Base-by-base conservation (phyloP, 257 asterid genomes). In the Plectranthus barbatus region DNA sequence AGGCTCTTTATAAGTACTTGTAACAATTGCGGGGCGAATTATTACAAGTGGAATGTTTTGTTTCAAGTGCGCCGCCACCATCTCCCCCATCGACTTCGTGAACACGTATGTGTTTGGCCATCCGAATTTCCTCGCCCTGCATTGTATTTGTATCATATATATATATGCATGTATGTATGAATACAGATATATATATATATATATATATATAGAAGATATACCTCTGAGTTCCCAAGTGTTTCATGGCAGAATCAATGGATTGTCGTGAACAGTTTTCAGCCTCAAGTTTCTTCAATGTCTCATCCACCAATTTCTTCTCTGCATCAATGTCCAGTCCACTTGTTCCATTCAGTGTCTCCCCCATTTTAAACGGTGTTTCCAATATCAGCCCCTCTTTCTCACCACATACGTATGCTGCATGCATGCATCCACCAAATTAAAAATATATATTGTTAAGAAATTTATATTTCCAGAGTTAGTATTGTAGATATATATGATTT, bases 71-170 rank as follows among this genome's bases (percentile, higher is more conserved):
- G 70, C 84, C 52, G 88, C 21, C 53, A 84, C 9, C 95, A 91
- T 91, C 66, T 91, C 98, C 31, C 85, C 97, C 94, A 91, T 78
- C 9, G 95, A 87, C 60, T 91, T 91, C 0, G 96, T 84, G 74
- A 88, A 88, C 5, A 84, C 90, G 52, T 88, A 88, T 0, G 96
- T 84, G 54, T 91, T 88, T 60, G 98, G 94, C 97, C 97, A 90
- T 69, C 96, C 97, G 65, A 54, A 79, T 11, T 69, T 76, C 68
- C 84, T 83, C 57, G 97, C 87, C 39, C 95, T 86, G 65, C 60
- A 3, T 36, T 36, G 9, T 10, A 53, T 6, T 6, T 36, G 11
- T 8, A 7, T 9, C 40, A 34, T 34, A 8, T 4, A 39, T 37
- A 24, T 26, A 62, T 9, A 39, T 7, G 4, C 9, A 47, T 34